Base-by-base conservation (phyloP, 441 rosid species). In the Heliophila coronopifolia region DNA sequence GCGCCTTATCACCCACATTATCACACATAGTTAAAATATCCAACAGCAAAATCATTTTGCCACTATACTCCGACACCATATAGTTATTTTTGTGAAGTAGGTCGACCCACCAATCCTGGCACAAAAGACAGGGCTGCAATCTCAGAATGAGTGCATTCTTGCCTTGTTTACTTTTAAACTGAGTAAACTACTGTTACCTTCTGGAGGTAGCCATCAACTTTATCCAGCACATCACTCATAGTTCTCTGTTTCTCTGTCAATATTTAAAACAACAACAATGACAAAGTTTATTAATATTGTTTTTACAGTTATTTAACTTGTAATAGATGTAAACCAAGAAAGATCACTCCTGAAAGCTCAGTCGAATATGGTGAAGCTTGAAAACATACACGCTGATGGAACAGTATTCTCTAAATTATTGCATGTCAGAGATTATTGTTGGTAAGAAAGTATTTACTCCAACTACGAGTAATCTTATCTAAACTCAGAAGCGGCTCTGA, bases 41-140 rank as follows among this genome's bases (percentile, higher is more conserved):
- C 51, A 90, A 77, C 72, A 90, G 82, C 78, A 94, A 71, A 58
- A 94, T 95, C 96, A 94, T 86, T 80, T 94, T 94, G 51, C 99
- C 99, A 59, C 99, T 84, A 66, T 81, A 83, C 55, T 73, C 76
- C 28, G 74, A 67, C 63, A 79, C 88, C 69, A 71, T 84, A 63
- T 72, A 94, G 68, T 73, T 83, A 65, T 76, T 77, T 60, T 78
- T 80, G 40, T 56, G 75, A 63, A 94, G 86, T 71, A 94, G 86
- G 75, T 90, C 95, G 66, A 80, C 83, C 96, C 99, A 94, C 99
- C 99, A 90, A 69, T 72, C 89, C 99, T 94, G 70, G 44, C 28
- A 69, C 38, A 26, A 36, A n/a, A 42, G 40, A 43, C 59, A 18
- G 25, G 24, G 50, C 50, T 43, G 61, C 16, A 35, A 41, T 30